Evolutionary conservation across 2,329 filamentous ascomycete species (phyloP).

Genomic region (Fusarium torreyae): DNA sequence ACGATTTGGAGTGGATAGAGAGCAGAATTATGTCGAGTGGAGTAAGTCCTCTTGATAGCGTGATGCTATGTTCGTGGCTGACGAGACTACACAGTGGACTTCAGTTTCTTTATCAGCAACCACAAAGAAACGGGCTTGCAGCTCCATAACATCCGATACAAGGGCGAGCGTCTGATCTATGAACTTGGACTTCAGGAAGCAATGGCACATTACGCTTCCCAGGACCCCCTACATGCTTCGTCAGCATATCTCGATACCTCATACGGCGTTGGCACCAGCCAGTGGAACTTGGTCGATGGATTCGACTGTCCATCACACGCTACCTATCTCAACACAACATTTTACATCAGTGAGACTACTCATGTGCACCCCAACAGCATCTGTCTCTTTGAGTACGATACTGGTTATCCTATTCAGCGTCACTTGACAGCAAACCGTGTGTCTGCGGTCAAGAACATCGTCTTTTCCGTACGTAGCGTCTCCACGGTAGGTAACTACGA

Average conservation of each 20-base stretch:
- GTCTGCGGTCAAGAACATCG: constrained; percentile 63
- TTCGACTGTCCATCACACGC: constrained; percentile 68
- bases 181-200: constrained; percentile 71
- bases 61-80: neutral
- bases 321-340: constrained; percentile 64
- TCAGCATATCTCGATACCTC: constrained; percentile 64
- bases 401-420: constrained; percentile 65
- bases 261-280: constrained; percentile 64
- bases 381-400: constrained; percentile 69
- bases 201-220: constrained; percentile 66
- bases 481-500: constrained; percentile 71
- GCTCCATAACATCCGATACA: constrained; percentile 67
- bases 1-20: constrained; percentile 23
- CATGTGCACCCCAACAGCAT: constrained; percentile 65
- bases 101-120: constrained; percentile 66
- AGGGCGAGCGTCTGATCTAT: constrained; percentile 69
- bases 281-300: constrained; percentile 62
- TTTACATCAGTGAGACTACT: constrained; percentile 61
- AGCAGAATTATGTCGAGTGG: constrained; percentile 37
- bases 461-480: constrained; percentile 63
- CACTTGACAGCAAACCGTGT: constrained; percentile 62
- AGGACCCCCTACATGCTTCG: constrained; percentile 62
- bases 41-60: constrained; percentile 2
- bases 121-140: constrained; percentile 63
- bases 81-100: constrained; percentile 55